Conservation (phyloP, 495 filamentous ascomycete species). For the Penicillium pulvis region DNA sequence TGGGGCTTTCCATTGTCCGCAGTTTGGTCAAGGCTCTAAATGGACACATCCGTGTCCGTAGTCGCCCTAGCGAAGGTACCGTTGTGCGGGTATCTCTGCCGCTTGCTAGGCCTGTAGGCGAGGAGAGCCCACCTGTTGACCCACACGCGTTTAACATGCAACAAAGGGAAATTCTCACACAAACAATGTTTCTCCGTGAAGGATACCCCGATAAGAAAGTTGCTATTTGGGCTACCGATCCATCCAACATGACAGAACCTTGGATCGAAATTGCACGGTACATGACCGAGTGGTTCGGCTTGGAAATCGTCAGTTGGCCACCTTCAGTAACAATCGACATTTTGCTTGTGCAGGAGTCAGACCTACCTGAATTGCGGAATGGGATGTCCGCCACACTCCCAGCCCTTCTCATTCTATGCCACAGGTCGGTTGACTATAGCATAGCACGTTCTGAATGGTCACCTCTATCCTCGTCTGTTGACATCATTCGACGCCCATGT, state of each 20-base stretch:
- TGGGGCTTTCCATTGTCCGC: constrained; percentile 57
- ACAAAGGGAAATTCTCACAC: constrained; percentile 27
- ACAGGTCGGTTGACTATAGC: constrained; percentile 36
- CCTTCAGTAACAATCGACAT: constrained; percentile 36
- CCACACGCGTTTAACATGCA: constrained; percentile 15
- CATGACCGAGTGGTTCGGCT: constrained; percentile 48
- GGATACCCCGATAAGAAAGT: constrained; percentile 26
- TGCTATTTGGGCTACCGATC: constrained; percentile 34
- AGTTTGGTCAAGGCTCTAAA: constrained; percentile 55
- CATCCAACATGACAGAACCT: constrained; percentile 11
- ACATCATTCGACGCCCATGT: constrained; percentile 55
- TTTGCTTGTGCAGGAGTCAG: constrained; percentile 43
- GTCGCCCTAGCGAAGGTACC: constrained; percentile 52
- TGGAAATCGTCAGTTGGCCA: constrained; percentile 42
- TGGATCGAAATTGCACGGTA: constrained; percentile 33
- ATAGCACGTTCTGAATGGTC: constrained; percentile 33
- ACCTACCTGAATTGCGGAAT: constrained; percentile 26
- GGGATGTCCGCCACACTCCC: constrained; percentile 24
- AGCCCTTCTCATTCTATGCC: constrained; percentile 41
- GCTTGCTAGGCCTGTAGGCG: constrained; percentile 36
- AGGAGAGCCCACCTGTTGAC: constrained; percentile 28
- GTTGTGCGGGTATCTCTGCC: constrained; percentile 53
- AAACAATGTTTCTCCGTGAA: constrained; percentile 34
- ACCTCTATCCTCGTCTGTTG: constrained; percentile 36
- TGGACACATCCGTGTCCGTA: constrained; percentile 55